Evolutionary conservation across 768 basidiomycete genomes (phyloP).

Genomic region (Cyclocybe cylindracea): DNA sequence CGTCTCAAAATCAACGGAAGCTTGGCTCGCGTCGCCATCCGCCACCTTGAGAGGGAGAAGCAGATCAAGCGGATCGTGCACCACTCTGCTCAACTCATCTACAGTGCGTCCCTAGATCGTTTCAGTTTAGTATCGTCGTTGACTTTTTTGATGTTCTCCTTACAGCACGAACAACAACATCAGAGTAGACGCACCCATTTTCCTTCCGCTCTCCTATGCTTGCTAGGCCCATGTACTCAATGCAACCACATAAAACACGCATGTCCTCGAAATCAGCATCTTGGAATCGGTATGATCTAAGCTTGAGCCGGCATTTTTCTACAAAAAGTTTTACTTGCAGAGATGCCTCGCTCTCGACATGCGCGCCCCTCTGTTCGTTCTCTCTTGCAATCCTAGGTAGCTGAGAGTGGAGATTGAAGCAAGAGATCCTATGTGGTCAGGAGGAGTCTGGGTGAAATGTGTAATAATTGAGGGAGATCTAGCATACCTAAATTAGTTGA

Average conservation of each 20-base stretch:
- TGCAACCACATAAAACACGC: slow-evolving; percentile 34
- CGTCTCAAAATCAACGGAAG: slow-evolving; percentile 96
- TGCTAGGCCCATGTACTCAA: slow-evolving; percentile 36
- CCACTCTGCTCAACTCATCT: slow-evolving; percentile 91
- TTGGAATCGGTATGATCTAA: slow-evolving; percentile 3
- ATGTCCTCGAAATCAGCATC: slow-evolving; percentile 18
- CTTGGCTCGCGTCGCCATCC: slow-evolving; percentile 88
- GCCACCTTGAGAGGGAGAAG: slow-evolving; percentile 91
- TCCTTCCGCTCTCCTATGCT: slow-evolving; percentile 28
- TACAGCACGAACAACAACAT: slow-evolving; percentile 50
- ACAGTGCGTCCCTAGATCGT: slow-evolving; percentile 58
- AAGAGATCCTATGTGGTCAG: no score
- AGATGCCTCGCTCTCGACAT: no score
- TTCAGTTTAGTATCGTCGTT: neutral
- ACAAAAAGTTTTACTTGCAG: no score
- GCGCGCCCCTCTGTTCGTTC: no score
- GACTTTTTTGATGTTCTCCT: neutral
- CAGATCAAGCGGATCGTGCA: slow-evolving; percentile 96
- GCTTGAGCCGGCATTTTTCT: slow-evolving; percentile 1
- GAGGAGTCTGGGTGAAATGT: no score
- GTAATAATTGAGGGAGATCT: no score
- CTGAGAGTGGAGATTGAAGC: no score
- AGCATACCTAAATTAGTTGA: no score
- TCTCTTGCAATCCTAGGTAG: no score
- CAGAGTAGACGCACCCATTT: slow-evolving; percentile 40